phyloP scores from a whole-genome alignment of 2,329 filamentous ascomycete species.

The Herpotrichia juniperi region DNA sequence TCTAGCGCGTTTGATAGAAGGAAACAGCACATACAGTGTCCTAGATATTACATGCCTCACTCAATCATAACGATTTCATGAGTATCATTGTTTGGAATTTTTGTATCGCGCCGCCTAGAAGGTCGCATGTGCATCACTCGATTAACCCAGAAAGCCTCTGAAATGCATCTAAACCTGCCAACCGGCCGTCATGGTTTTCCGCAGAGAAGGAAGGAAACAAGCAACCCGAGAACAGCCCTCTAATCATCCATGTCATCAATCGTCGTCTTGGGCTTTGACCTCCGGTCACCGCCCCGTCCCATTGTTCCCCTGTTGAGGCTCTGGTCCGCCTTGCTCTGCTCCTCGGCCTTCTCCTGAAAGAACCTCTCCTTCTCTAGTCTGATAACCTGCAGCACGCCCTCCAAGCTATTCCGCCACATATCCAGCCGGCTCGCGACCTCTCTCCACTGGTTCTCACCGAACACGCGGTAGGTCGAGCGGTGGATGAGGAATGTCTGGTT shows the following conservation, averaged over 20 bases:
- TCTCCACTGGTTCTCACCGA: constrained; percentile 97
- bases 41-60: background rate
- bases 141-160: constrained; percentile 32
- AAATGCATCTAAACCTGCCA: constrained; percentile 27
- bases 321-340: constrained; percentile 72
- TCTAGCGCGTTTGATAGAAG: background rate
- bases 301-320: constrained; percentile 57
- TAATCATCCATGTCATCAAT: constrained; percentile 46
- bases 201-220: constrained; percentile 21
- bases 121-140: constrained; percentile 22
- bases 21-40: background rate
- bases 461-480: constrained; percentile 94
- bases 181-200: background rate
- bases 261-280: constrained; percentile 33
- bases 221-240: constrained; percentile 12
- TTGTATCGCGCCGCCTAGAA: constrained; percentile 37
- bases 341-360: constrained; percentile 77
- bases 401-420: constrained; percentile 85
- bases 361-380: constrained; percentile 82
- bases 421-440: constrained; percentile 90
- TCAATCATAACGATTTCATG: background rate
- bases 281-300: constrained; percentile 21
- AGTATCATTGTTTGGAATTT: constrained; percentile 24
- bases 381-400: constrained; percentile 78
- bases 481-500: constrained; percentile 94